Evolutionary conservation across 139 green algal genomes (phyloP).

Genomic region (Chlorella sp.): DNA sequence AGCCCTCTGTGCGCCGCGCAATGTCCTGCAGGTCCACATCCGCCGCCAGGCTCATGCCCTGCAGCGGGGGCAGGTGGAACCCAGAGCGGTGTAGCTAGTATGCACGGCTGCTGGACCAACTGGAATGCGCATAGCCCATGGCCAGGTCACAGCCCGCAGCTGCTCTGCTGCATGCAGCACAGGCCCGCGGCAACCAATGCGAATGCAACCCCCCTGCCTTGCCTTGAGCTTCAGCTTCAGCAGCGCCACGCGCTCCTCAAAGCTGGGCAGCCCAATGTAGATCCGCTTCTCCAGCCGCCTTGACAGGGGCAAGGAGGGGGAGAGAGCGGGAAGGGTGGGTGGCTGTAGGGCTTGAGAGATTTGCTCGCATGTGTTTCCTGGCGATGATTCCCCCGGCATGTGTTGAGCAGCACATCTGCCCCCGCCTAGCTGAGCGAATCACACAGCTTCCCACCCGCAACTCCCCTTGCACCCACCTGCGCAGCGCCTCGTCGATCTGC

Average conservation of each 20-base stretch:
- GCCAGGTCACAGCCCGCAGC: too few species aligned
- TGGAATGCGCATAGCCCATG: too few species aligned
- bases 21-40: constrained; percentile 82
- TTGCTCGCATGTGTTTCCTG: too few species aligned
- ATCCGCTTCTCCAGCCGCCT: constrained; percentile 95
- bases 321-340: neutral
- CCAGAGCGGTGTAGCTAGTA: too few species aligned
- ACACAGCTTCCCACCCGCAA: too few species aligned
- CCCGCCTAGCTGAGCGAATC: too few species aligned
- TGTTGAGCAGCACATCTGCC: too few species aligned
- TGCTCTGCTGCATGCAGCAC: neutral
- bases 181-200: too few species aligned
- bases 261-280: constrained; percentile 92
- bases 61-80: neutral
- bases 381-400: too few species aligned
- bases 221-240: constrained; percentile 88
- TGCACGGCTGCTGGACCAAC: too few species aligned
- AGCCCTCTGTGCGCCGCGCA: constrained; percentile 76
- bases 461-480: constrained; percentile 31
- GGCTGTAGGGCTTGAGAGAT: neutral
- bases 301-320: neutral
- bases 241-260: constrained; percentile 79
- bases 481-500: constrained; percentile 95
- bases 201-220: neutral
- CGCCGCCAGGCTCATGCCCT: constrained; percentile 70